Conservation (phyloP, 352 stramenopile species). For the Phytopythium cucurbitacearum region DNA sequence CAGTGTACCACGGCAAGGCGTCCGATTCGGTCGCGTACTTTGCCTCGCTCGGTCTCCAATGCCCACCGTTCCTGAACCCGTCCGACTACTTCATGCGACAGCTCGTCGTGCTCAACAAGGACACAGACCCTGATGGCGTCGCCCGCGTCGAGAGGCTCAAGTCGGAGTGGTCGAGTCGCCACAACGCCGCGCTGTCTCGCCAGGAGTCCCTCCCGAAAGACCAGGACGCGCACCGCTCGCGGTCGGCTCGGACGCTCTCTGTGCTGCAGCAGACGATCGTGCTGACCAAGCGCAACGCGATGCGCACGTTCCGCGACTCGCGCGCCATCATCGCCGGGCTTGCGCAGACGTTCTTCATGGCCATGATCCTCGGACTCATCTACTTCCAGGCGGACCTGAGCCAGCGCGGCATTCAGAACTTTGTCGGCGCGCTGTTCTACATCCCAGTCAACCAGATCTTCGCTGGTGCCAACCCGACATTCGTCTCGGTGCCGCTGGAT, state of each 20-base stretch:
- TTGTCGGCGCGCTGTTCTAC: conserved; percentile 49
- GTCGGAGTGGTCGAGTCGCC: conserved; percentile 20
- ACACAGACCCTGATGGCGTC: conserved; percentile 24
- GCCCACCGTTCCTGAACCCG: conserved; percentile 44
- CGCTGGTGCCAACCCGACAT: conserved; percentile 23
- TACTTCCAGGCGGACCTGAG: conserved; percentile 38
- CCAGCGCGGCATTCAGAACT: conserved; percentile 38
- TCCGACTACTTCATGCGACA: conserved; percentile 67
- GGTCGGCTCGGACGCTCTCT: conserved; percentile 4
- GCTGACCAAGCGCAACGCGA: conserved; percentile 28
- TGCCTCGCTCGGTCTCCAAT: conserved; percentile 26
- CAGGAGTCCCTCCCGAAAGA: background rate
- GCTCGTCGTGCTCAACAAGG: conserved; percentile 47
- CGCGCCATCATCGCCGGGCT: conserved; percentile 20
- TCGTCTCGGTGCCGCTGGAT: conserved; percentile 38
- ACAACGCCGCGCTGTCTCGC: background rate
- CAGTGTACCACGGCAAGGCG: conserved; percentile 50
- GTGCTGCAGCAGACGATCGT: conserved; percentile 23
- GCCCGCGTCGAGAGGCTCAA: conserved; percentile 35
- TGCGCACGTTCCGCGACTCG: conserved; percentile 30
- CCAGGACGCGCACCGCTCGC: conserved; percentile 8
- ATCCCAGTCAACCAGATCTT: conserved; percentile 42
- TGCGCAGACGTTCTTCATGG: conserved; percentile 27
- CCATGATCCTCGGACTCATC: conserved; percentile 32
- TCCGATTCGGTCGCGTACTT: conserved; percentile 46